These are phyloP conservation scores for Sutorius eximius DNA, from an alignment of 1,284 basidiomycete species.

Conservation along the genomic window DNA sequence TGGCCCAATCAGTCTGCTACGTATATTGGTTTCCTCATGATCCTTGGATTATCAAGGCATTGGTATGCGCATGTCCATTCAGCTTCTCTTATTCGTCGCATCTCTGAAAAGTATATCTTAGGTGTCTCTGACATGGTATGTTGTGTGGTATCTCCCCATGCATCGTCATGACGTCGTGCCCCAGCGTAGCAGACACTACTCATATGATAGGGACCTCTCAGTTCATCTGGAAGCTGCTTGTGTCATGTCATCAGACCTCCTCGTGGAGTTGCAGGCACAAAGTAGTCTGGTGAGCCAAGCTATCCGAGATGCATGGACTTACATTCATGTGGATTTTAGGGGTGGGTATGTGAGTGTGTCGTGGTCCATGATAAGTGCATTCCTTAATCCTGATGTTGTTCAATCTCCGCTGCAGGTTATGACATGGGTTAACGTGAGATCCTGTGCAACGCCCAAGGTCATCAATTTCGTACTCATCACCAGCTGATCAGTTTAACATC, in stretches of 20 bases:
- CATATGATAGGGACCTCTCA: background rate
- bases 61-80: background rate
- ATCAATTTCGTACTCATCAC: background rate
- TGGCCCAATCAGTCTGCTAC: constrained; percentile 15
- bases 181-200: constrained; percentile 6
- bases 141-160: background rate
- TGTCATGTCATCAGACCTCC: constrained; percentile 1
- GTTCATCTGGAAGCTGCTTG: background rate
- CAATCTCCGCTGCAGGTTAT: background rate
- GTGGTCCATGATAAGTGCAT: background rate
- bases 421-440: constrained; percentile 3
- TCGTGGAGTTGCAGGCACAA: constrained; percentile 1
- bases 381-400: too few species aligned
- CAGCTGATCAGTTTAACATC: background rate
- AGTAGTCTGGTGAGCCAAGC: constrained; percentile 6
- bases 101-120: background rate
- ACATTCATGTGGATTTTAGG: constrained; percentile 3
- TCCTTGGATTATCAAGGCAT: background rate
- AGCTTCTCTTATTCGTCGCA: background rate
- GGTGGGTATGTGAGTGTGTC: constrained; percentile 12
- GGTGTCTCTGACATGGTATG: constrained; percentile 9
- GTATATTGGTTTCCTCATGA: constrained; percentile 15
- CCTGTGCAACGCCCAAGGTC: too few species aligned
- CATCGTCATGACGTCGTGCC: background rate
- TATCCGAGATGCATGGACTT: background rate